Evolutionary conservation across 805 yeast genomes (phyloP), one percentile per base, ranked within the genome.

Genomic region (Hyphopichia homilentoma): DNA sequence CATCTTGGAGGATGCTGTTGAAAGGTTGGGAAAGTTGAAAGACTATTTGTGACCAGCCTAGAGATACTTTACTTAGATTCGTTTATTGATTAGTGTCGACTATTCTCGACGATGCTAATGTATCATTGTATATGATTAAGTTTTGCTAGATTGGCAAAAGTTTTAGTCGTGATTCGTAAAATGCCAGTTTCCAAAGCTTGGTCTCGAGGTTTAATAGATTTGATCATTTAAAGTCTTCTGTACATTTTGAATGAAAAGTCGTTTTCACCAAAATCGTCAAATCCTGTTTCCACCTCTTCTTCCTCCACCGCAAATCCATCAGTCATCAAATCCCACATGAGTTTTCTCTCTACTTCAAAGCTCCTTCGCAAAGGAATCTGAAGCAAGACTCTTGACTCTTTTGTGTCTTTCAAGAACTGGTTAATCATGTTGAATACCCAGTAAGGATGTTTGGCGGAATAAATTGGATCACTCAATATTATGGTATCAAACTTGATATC

Each of bases 381-480:
- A 6, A 90, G 52, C 11, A 85, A 53, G 0, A 88, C 77, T 6
- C 70, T 50, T 0, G 82, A 18, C 2, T 49, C 55, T 1, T 34
- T 11, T 8, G 20, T 3, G 2, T 41, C 35, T 8, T 36, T 35
- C 14, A 80, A 46, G 33, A 84, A 79, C 25, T 46, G 42, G 3
- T 48, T 45, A 5, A 89, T 61, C 70, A 85, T 80, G 30, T 73
- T 54, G 4, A 74, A 72, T 1, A 90, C 77, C 77, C 84, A 75
- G 11, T 54, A 52, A 1, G 97, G 97, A 50, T 90, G 97, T 20
- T 75, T 70, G 0, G 81, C 61, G 0, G 96, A 84, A 54, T 93
- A 90, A 2, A 90, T 78, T 0, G 97, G 96, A 55, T 90, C 98
- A 14, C 96, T 83, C 4, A 87, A 58, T 0, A 93, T 61, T 4